Evolutionary conservation across 257 asterid species (phyloP), one percentile per base, ranked within the genome.

Genomic region (Solanum verrucosum): DNA sequence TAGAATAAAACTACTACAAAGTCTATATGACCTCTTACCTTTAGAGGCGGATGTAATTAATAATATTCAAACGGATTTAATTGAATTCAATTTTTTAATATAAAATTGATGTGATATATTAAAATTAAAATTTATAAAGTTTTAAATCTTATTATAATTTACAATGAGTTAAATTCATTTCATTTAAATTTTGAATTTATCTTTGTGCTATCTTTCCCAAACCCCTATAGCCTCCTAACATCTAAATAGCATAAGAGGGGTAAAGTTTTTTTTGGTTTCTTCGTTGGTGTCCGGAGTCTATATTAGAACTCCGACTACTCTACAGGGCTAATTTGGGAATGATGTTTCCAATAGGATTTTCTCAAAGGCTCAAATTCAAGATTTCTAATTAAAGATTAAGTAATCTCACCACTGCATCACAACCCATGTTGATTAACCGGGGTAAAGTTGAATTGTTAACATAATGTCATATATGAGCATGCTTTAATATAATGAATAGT

Each of bases 321-420:
- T 52, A 52, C 1, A 6, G 0, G 23, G 3, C 3, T 3, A 52
- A 16, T 52, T 6, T 16, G 0, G 0, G 0, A 2, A 16, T 52
- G 9, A 52, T 4, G 0, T 0, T 16, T 52, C 0, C 63, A 16
- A 52, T 0, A 52, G 0, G 3, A 52, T 1, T 52, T 52, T 52
- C 0, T 5, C 0, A 5, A 52, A 6, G 3, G 1, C 4, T 52
- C 4, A 52, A 16, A 52, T 0, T 52, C 21, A 6, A 52, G 1
- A 2, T 0, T 52, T 49, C 3, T 49, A 49, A 15, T 49, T 16
- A 49, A 49, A 2, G 0, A 49, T 49, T 2, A 49, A 49, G 7
- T 0, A 15, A 0, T 49, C 20, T 46, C 7, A 46, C 0, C 2
- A 44, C 52, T 44, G 18, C 52, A 44, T 16, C 52, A 44, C 52